phyloP scores from a whole-genome alignment of 192 early-diverging fungal species.

The Entomortierella beljakovae region DNA sequence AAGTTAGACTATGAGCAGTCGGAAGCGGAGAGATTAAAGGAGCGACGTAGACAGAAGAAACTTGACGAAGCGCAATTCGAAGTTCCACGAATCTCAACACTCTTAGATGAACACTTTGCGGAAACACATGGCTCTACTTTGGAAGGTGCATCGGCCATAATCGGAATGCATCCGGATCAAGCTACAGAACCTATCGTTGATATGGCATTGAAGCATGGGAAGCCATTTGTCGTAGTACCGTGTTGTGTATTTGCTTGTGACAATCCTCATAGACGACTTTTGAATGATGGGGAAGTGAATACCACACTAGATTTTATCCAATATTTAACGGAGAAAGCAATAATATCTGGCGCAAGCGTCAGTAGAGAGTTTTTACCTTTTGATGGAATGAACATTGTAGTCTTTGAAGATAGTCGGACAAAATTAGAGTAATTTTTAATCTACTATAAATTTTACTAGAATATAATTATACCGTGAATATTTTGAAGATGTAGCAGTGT shows the following conservation, averaged over 20 bases:
- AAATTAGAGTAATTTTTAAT: too few species aligned
- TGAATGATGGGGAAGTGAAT: conserved; percentile 40
- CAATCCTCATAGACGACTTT: conserved; percentile 56
- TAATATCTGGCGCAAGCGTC: neutral
- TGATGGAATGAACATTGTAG: conserved; percentile 49
- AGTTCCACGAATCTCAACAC: conserved; percentile 33
- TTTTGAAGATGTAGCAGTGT: too few species aligned
- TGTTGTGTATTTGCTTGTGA: conserved; percentile 66
- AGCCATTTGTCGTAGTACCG: conserved; percentile 61
- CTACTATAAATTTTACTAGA: too few species aligned
- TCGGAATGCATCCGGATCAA: conserved; percentile 70
- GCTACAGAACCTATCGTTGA: conserved; percentile 71
- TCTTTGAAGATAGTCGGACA: too few species aligned
- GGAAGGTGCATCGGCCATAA: conserved; percentile 52
- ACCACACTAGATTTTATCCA: conserved; percentile 60
- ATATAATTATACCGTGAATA: too few species aligned
- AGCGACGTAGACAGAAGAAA: conserved; percentile 23
- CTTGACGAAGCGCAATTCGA: conserved; percentile 17
- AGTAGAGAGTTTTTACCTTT: conserved; percentile 36
- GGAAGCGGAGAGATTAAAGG: conserved; percentile 6
- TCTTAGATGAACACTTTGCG: conserved; percentile 55
- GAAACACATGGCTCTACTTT: conserved; percentile 32
- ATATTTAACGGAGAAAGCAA: conserved; percentile 57
- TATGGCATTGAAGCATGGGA: conserved; percentile 54
- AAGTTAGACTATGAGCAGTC: too few species aligned